A percentile compares a stretch with the other conserved stretches of the same genome.
Evolutionary conservation across 768 basidiomycete genomes (phyloP).

Genomic region (Rhizopogon vesiculosus): DNA sequence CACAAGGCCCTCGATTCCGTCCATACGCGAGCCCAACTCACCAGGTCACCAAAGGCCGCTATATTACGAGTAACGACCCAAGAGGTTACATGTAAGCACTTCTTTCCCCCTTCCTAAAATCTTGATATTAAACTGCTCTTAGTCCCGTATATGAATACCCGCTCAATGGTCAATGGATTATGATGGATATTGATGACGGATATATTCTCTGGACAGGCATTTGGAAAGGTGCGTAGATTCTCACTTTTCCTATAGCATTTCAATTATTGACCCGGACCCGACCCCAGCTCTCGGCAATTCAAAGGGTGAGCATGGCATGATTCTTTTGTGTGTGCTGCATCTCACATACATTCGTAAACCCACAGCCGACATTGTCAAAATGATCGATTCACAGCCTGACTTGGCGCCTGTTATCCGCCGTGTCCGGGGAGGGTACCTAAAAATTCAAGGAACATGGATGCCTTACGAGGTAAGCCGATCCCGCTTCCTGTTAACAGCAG

Average conservation of each 20-base stretch:
- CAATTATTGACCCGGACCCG: slow-evolving; percentile 7
- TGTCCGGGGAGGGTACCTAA: slow-evolving; percentile 83
- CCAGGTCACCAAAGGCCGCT: slow-evolving; percentile 80
- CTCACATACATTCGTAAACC: slow-evolving; percentile 6
- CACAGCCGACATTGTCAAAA: slow-evolving; percentile 86
- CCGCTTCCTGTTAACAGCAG: slow-evolving; percentile 5
- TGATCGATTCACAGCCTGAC: slow-evolving; percentile 90
- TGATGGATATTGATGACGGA: slow-evolving; percentile 94
- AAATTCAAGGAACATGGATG: slow-evolving; percentile 95
- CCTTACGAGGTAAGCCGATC: slow-evolving; percentile 67
- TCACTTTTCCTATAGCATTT: background rate
- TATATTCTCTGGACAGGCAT: slow-evolving; percentile 92
- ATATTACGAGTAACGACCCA: slow-evolving; percentile 87
- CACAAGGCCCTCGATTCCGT: slow-evolving; percentile 40
- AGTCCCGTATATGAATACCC: slow-evolving; percentile 89
- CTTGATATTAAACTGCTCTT: slow-evolving; percentile 5
- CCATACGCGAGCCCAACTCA: slow-evolving; percentile 75
- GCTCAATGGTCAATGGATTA: slow-evolving; percentile 87
- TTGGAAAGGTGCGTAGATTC: slow-evolving; percentile 69
- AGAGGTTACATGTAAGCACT: slow-evolving; percentile 77
- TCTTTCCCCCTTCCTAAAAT: background rate
- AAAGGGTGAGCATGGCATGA: slow-evolving; percentile 52
- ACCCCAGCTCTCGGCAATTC: slow-evolving; percentile 74
- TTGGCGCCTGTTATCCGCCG: slow-evolving; percentile 76
- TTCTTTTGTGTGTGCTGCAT: slow-evolving; percentile 9